Conservation (phyloP, 805 yeast species). For the Candida suzukii region DNA sequence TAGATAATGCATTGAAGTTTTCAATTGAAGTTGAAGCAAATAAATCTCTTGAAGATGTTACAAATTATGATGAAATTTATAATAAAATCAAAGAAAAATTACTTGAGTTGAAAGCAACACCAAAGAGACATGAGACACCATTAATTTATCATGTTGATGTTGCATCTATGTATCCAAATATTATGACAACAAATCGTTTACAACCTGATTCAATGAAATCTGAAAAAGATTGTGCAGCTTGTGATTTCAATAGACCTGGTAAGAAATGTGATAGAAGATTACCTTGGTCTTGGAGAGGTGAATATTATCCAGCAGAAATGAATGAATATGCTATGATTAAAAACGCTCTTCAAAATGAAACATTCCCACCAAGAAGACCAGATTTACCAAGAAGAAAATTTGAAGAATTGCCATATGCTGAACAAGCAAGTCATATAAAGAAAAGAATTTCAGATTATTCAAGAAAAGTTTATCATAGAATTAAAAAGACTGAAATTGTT, state of each 20-base stretch:
- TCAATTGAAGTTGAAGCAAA: conserved; percentile 78
- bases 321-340: conserved; percentile 89
- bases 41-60: conserved; percentile 66
- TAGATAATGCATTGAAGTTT: conserved; percentile 73
- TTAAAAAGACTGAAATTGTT: conserved; percentile 74
- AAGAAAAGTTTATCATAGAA: conserved; percentile 74
- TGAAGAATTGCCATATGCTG: conserved; percentile 68
- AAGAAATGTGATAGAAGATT: conserved; percentile 86
- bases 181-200: conserved; percentile 93
- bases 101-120: conserved; percentile 51
- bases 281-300: conserved; percentile 99
- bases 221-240: conserved; percentile 93
- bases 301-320: conserved; percentile 82
- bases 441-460: conserved; percentile 80
- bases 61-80: conserved; percentile 71
- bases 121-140: conserved; percentile 70
- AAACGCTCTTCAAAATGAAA: conserved; percentile 72
- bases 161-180: conserved; percentile 98
- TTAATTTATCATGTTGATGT: conserved; percentile 96
- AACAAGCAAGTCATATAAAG: conserved; percentile 70
- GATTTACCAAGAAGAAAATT: conserved; percentile 56
- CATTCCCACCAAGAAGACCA: conserved; percentile 56
- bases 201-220: conserved; percentile 98
- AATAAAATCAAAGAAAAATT: conserved; percentile 48
- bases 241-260: conserved; percentile 95